phyloP scores from a whole-genome alignment of 1,284 basidiomycete genomes.

The Cystobasidiaceae sp. region DNA sequence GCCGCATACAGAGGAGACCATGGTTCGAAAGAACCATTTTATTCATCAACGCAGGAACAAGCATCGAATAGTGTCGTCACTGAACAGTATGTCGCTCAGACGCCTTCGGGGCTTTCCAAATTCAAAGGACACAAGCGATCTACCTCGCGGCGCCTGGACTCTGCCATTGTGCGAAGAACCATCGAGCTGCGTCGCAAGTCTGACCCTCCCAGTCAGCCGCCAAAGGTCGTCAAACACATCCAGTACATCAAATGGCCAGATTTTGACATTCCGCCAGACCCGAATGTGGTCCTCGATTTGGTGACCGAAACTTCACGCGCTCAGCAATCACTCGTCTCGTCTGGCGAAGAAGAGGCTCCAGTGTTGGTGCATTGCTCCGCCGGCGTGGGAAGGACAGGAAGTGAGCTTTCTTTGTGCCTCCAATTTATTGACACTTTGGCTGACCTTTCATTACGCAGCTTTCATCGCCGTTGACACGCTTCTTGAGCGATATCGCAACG shows the following conservation, averaged over 20 bases:
- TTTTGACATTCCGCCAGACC: constrained; percentile 81
- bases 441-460: constrained; percentile 4
- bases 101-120: neutral
- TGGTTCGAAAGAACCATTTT: neutral
- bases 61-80: neutral
- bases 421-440: neutral
- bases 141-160: neutral
- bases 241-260: constrained; percentile 92
- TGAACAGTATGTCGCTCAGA: neutral
- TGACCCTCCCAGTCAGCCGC: constrained; percentile 11
- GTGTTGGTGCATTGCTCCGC: constrained; percentile 77
- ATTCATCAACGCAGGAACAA: constrained; percentile 1
- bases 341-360: constrained; percentile 52
- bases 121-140: constrained; percentile 9
- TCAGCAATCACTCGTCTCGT: constrained; percentile 52
- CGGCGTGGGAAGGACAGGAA: constrained; percentile 81
- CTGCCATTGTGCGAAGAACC: constrained; percentile 36
- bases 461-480: constrained; percentile 30
- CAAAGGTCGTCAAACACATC: constrained; percentile 55
- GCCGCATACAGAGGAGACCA: neutral
- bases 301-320: constrained; percentile 58
- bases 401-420: constrained; percentile 2
- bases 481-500: constrained; percentile 14
- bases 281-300: constrained; percentile 65
- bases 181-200: constrained; percentile 34